Conservation (phyloP, 2,329 filamentous ascomycete species). For the Fusarium papillatum region DNA sequence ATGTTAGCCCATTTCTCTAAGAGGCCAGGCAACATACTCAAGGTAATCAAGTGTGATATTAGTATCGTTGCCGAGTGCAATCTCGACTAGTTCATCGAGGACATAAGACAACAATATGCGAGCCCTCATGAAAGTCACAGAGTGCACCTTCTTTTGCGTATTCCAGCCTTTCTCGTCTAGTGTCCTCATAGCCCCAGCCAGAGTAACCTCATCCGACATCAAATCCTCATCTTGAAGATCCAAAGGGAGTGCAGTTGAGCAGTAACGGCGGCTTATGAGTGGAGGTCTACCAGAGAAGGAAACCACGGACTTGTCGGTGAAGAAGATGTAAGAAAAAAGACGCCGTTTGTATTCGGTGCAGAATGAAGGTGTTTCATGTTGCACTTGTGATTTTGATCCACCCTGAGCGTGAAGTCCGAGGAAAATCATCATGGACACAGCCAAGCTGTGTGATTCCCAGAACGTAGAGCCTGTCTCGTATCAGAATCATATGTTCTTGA, state of each 20-base stretch:
- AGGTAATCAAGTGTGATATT: conserved; percentile 35
- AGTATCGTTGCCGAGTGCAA: conserved; percentile 59
- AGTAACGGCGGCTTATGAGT: conserved; percentile 65
- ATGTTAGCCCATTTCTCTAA: conserved; percentile 12
- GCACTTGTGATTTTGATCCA: conserved; percentile 5
- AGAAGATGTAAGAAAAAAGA: conserved; percentile 54
- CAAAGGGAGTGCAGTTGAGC: conserved; percentile 64
- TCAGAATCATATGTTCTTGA: not conserved
- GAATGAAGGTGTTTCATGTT: conserved; percentile 43
- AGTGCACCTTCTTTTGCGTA: conserved; percentile 55
- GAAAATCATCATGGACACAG: conserved; percentile 52
- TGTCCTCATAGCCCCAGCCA: conserved; percentile 24
- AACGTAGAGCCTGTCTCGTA: conserved; percentile 47
- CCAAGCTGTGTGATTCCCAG: conserved; percentile 55
- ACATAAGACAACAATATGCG: conserved; percentile 62
- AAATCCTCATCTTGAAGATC: conserved; percentile 66
- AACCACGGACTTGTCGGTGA: conserved; percentile 63
- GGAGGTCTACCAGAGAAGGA: conserved; percentile 69
- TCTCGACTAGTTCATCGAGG: conserved; percentile 71
- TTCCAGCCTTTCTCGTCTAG: conserved; percentile 69
- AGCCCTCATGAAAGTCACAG: conserved; percentile 61
- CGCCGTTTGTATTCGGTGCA: conserved; percentile 49
- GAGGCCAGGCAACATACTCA: conserved; percentile 25
- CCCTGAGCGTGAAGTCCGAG: conserved; percentile 50
- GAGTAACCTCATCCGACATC: conserved; percentile 54